Evolutionary conservation across 129 eudicot species (phyloP), one percentile per base, ranked within the genome.

Genomic region (Oenanthe sinensis): DNA sequence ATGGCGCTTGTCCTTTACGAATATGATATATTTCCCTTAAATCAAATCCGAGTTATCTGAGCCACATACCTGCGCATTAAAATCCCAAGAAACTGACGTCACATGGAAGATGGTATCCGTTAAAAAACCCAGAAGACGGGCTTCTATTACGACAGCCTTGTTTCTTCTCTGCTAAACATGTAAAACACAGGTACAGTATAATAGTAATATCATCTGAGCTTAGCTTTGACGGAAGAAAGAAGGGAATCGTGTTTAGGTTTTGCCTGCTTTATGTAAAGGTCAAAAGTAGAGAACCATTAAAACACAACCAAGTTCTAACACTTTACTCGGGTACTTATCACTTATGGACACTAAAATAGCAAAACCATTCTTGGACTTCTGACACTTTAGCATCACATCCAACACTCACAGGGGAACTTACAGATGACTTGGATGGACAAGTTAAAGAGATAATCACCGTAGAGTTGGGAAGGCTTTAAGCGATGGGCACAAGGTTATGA

Each of bases 341-440:
- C n/a, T 67, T 0, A 30, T 3, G 79, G 71, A 47, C 70, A 6
- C 72, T 45, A 52, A 78, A 33, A 67, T 77, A n/a, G 65, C n/a
- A 55, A 4, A 44, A 81, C 65, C 85, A 85, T 68, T 82, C 83
- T 0, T 43, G 77, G 0, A 81, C 62, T 8, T 85, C 68, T 75
- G 62, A 81, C 37, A 85, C 83, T 19, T 28, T 78, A 82, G 87
- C 85, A n/a, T 74, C 82, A 81, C 81, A 85, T 79, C 79, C 76
- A 5, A 46, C 49, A 39, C 39, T 73, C 9, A 82, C 54, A 81
- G 79, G 58, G 76, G 79, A 78, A 33, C 9, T 85, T 54, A 78
- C 77, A 17, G 81, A 85, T 71, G 87, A 81, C 43, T 24, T 82
- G 55, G 81, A 85, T 36, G n/a, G n/a, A n/a, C n/a, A 75, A 75